A percentile compares a stretch with the other conserved stretches of the same genome.
These are phyloP conservation scores for Exophiala aquamarina DNA, from an alignment of 2,329 filamentous ascomycete species.

Conservation along the genomic window DNA sequence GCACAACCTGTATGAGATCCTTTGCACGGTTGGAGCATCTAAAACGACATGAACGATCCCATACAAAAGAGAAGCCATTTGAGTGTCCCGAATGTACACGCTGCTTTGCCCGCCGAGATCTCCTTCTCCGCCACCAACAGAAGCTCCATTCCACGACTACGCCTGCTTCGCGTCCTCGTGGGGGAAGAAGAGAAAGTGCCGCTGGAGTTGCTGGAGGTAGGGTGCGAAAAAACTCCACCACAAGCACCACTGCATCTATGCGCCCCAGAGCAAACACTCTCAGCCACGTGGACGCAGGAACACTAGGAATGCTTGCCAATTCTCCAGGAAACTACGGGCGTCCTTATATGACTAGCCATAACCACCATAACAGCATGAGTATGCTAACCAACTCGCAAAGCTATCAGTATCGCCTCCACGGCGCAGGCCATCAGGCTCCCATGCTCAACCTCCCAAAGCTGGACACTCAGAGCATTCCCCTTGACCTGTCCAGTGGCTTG, in stretches of 20 bases:
- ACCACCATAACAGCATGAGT: constrained; percentile 75
- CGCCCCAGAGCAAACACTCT: constrained; percentile 94
- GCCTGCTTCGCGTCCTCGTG: constrained; percentile 80
- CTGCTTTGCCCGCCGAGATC: constrained; percentile 91
- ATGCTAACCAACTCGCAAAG: constrained; percentile 57
- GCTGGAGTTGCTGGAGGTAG: constrained; percentile 67
- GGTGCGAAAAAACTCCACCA: constrained; percentile 90
- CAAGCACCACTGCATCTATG: constrained; percentile 61
- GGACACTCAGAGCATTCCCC: constrained; percentile 71
- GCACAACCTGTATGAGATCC: constrained; percentile 83
- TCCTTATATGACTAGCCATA: constrained; percentile 49
- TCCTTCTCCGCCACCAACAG: constrained; percentile 93
- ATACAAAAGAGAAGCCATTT: constrained; percentile 98
- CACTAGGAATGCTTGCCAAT: constrained; percentile 71
- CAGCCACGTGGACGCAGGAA: constrained; percentile 79
- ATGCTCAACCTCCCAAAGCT: constrained; percentile 74
- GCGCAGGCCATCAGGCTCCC: constrained; percentile 64
- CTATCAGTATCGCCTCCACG: constrained; percentile 71
- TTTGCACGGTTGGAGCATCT: constrained; percentile 95
- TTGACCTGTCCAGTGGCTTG: constrained; percentile 67
- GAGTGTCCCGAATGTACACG: constrained; percentile 92
- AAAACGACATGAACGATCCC: constrained; percentile 96
- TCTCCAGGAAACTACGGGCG: constrained; percentile 33
- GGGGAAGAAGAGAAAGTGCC: constrained; percentile 79
- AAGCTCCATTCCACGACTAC: constrained; percentile 94